Evolutionary conservation across 2,329 filamentous ascomycete genomes (phyloP).

Genomic region (Lachnellula willkommii): DNA sequence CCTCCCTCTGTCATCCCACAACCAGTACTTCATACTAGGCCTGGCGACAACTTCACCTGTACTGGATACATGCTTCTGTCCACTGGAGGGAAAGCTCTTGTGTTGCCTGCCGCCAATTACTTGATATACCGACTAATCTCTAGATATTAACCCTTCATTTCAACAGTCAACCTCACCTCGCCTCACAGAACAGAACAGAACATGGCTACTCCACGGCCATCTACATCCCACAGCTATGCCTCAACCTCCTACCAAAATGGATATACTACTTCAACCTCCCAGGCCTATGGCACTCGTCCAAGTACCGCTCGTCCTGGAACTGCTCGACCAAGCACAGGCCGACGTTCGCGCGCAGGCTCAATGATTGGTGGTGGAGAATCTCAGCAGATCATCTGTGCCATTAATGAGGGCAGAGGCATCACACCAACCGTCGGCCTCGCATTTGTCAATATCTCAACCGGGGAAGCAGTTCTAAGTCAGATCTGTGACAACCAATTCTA

Average conservation of each 20-base stretch:
- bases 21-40: too few species aligned
- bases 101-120: not conserved
- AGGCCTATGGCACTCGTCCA: constrained; percentile 19
- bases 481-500: constrained; percentile 93
- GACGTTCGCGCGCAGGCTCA: constrained; percentile 27
- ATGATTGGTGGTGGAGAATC: constrained; percentile 41
- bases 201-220: constrained; percentile 20
- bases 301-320: constrained; percentile 27
- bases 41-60: not conserved
- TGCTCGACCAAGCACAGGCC: constrained; percentile 26
- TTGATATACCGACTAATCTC: constrained; percentile 16
- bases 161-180: not conserved
- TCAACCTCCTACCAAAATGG: constrained; percentile 25
- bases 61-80: too few species aligned
- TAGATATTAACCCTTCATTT: not conserved
- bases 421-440: constrained; percentile 79
- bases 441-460: constrained; percentile 80
- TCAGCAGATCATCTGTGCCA: constrained; percentile 78
- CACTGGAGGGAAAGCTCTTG: too few species aligned
- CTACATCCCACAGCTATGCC: constrained; percentile 23
- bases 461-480: constrained; percentile 79
- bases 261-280: constrained; percentile 28
- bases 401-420: constrained; percentile 82
- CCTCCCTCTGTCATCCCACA: not conserved
- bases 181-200: not conserved